Base-by-base conservation (phyloP, 1,139 yeast genomes). In the Maudiozyma humilis region DNA sequence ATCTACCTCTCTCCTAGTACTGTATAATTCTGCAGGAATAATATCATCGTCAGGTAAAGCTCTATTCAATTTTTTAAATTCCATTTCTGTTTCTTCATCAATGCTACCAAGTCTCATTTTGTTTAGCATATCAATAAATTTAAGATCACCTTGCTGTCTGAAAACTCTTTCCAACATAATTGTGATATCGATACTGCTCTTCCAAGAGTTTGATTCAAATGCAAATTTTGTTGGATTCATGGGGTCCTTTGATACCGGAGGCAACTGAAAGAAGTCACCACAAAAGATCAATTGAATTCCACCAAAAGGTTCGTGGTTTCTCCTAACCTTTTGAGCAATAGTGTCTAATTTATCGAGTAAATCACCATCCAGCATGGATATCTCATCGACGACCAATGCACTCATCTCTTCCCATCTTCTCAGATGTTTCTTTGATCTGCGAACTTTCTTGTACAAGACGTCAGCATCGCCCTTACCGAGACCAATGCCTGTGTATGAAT, bases 241-340 rank as follows among this genome's bases (percentile, higher is more conserved):
- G 14, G 52, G 49, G 19, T 62, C 63, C 44, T 67, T 71, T 2
- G 71, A 63, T 2, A 88, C 95, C 0, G 96, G 96, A 0, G 96
- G 96, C 36, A 88, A 67, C 60, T 88, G 96, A 62, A 80, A 88
- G 62, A 88, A 87, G 63, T 88, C 96, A 3, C 96, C 96, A 61
- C 93, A 82, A 37, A 85, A 74, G 32, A 88, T 76, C 10, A 88
- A 56, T 55, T 88, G 96, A 32, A 88, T 82, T 0, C 96, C 96
- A 14, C 96, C 96, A 69, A 88, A 88, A 0, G 96, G 95, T 7
- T 61, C 61, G 15, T 43, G 44, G 46, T 63, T 71, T 32, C 68
- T 69, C 34, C 87, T 66, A 5, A 87, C 47, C 12, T 59, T 64
- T 50, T 76, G 71, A 0, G 87, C 95, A 39, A 88, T 71, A 14